Evolutionary conservation across 495 filamentous ascomycete genomes (phyloP), one percentile per base, ranked within the genome.

Genomic region (Neurospora sp.): DNA sequence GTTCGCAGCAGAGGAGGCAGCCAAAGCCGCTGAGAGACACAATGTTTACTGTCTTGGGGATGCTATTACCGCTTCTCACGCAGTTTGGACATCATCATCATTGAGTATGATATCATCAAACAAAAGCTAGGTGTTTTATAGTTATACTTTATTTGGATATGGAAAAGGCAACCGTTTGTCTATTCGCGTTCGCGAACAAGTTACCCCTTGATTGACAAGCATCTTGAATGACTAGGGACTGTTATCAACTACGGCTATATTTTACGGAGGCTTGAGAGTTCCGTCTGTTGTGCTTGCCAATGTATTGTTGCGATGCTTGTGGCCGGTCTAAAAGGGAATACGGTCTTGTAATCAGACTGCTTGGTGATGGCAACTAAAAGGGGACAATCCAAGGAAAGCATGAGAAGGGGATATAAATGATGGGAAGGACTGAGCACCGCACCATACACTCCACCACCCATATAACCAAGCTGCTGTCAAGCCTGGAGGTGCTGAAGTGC

Each of bases 61-160:
- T 99, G 94, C 81, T 97, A 70, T 79, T 99, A 75, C 96, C 96
- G 35, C 84, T 98, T 71, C 86, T 97, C 72, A 91, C 96, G 60
- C 94, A 97, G 82, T 89, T 97, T 74, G 95, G 96, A 10, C 95
- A 98, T 85, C 92, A 92, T 74, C 92, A 92, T 75, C 92, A 95
- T 82, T 93, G 75, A 89, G 71, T 12, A 23, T 35, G 8, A 14
- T 31, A 2, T 40, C 12, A 14, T 42, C 14, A 18, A 23, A 31
- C 71, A 12, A 42, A 35, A 35, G 54, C 31, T 35, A 4, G 54
- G 14, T 62, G 5, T 62, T 31, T 16, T 62, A 35, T 16, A 62
- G 54, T 62, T 62, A 35, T 62, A 35, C 3, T 35, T 16, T 9
- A 9, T 9, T 62, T 62, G 54, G 27, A 35, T 62, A 62, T 62